phyloP scores from a whole-genome alignment of 83 land plant species.

The Picea abies region DNA sequence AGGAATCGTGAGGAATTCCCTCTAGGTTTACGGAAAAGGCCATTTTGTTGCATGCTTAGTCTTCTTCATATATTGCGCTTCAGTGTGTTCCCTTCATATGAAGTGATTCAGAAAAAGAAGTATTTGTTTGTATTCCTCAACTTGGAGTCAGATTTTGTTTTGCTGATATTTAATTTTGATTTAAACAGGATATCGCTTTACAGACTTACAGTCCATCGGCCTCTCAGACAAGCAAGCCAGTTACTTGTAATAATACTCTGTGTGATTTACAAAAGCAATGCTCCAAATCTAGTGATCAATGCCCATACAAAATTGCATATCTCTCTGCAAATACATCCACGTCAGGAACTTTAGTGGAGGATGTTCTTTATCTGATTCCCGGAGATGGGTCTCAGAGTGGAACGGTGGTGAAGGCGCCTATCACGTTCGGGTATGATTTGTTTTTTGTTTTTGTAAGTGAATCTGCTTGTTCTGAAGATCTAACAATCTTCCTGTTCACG shows the following conservation, averaged over 20 bases:
- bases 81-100: too few relatives aligned
- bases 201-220: slow-evolving; percentile 54
- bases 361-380: slow-evolving; percentile 69
- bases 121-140: too few relatives aligned
- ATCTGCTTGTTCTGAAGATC: too few relatives aligned
- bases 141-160: too few relatives aligned
- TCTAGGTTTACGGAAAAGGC: too few relatives aligned
- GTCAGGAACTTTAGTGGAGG: slow-evolving; percentile 83
- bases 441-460: background rate
- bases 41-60: too few relatives aligned
- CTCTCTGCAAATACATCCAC: slow-evolving; percentile 87
- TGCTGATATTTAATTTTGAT: background rate
- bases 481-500: too few relatives aligned
- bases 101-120: too few relatives aligned
- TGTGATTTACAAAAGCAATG: slow-evolving; percentile 49
- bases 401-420: slow-evolving; percentile 39
- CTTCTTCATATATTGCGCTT: too few relatives aligned
- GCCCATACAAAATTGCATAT: slow-evolving; percentile 82
- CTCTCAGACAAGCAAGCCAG: slow-evolving; percentile 58
- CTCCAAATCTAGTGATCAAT: slow-evolving; percentile 27
- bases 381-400: slow-evolving; percentile 22
- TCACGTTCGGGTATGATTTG: too few relatives aligned
- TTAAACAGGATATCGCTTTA: slow-evolving; percentile 33
- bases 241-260: slow-evolving; percentile 60
- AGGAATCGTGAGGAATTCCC: too few relatives aligned